Evolutionary conservation across 331 rosid species (phyloP).

Genomic region (Phaseolus coccineus): DNA sequence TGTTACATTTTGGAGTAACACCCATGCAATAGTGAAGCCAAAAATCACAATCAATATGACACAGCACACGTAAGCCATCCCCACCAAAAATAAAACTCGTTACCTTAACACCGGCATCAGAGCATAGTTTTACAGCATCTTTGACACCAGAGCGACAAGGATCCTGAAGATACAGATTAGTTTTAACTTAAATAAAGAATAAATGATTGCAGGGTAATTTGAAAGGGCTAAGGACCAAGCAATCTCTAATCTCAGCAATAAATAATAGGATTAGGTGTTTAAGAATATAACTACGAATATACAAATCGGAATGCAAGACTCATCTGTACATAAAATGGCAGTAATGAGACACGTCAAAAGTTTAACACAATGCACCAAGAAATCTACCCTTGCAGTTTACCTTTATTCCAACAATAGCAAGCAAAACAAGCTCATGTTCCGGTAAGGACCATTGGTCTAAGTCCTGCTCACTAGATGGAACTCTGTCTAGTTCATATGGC

Average conservation of each 20-base stretch:
- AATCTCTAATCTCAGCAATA: constrained; percentile 29
- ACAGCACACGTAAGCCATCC: constrained; percentile 29
- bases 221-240: constrained; percentile 18
- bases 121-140: constrained; percentile 79
- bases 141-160: constrained; percentile 92
- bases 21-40: constrained; percentile 25
- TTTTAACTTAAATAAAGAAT: constrained; percentile 40
- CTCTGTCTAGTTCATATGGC: constrained; percentile 61
- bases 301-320: background rate
- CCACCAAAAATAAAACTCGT: constrained; percentile 44
- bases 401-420: constrained; percentile 96
- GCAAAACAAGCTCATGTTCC: constrained; percentile 81
- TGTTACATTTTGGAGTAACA: constrained; percentile 32
- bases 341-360: constrained; percentile 29
- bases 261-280: constrained; percentile 30
- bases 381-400: constrained; percentile 52
- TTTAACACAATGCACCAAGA: constrained; percentile 26
- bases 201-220: constrained; percentile 36
- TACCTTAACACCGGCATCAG: constrained; percentile 95
- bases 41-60: constrained; percentile 38
- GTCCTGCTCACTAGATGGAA: constrained; percentile 75
- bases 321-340: constrained; percentile 17
- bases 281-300: constrained; percentile 7
- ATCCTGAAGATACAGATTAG: constrained; percentile 62
- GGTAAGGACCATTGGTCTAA: constrained; percentile 86